These are phyloP conservation scores for Apiotrichum veenhuisii DNA, from an alignment of 1,284 basidiomycete genomes.

Conservation along the genomic window DNA sequence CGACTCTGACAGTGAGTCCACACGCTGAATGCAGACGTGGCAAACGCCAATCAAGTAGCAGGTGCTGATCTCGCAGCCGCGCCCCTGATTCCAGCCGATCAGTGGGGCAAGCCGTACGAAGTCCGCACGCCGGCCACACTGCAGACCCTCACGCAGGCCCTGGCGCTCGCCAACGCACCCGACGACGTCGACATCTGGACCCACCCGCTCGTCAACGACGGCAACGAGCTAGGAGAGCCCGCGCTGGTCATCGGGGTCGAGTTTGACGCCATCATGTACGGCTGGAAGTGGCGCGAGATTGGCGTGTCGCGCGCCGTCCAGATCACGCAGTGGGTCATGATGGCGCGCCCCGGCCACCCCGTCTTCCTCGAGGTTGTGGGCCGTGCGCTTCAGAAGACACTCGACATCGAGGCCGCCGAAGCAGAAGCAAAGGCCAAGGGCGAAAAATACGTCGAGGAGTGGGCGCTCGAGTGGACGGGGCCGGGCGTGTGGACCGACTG, in stretches of 20 bases:
- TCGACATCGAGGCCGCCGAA: conserved; percentile 20
- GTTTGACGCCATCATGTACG: conserved; percentile 32
- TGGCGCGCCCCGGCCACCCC: conserved; percentile 41
- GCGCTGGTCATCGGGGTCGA: conserved; percentile 49
- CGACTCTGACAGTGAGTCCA: conserved; percentile 45
- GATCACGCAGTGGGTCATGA: conserved; percentile 51
- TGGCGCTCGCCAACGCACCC: conserved; percentile 26
- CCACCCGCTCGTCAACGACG: conserved; percentile 29
- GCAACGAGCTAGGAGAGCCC: conserved; percentile 32
- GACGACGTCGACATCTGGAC: not conserved
- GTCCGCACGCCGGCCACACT: conserved; percentile 26
- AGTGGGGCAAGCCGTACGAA: conserved; percentile 37
- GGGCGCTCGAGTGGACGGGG: conserved; percentile 39
- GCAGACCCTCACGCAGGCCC: conserved; percentile 29
- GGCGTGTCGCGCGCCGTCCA: conserved; percentile 41
- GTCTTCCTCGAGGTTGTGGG: conserved; percentile 39
- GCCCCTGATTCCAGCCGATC: conserved; percentile 35
- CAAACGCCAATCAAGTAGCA: too few relatives aligned
- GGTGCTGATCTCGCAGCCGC: conserved; percentile 10
- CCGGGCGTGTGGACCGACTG: conserved; percentile 43
- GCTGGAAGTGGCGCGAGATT: conserved; percentile 34
- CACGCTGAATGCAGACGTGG: not conserved
- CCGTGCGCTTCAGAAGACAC: conserved; percentile 28
- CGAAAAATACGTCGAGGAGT: conserved; percentile 5
- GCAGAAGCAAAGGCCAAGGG: conserved; percentile 21